Base-by-base conservation (phyloP, 2,329 filamentous ascomycete genomes). In the Kalmusia sp. region DNA sequence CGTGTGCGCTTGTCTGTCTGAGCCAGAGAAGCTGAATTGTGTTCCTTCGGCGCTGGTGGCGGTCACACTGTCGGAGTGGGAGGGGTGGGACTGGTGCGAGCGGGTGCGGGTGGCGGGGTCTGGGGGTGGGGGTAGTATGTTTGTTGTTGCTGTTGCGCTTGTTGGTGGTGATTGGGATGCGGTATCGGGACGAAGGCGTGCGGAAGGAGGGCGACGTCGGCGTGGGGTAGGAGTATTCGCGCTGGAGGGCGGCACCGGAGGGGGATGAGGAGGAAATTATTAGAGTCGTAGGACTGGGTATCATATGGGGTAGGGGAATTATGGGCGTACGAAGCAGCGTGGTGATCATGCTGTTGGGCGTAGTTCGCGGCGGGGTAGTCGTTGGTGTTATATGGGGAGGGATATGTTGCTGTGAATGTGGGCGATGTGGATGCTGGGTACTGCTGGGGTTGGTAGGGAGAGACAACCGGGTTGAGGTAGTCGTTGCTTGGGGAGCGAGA, bases 91-190 rank as follows among this genome's bases (percentile, higher is more conserved):
- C 25, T 39, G 49, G 11, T 50, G 47, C 6, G 55, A 38, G 21
- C 57, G 59, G 14, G 59, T 39, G 8, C 51, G 60, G 5, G 48
- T 59, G 12, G 55, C 51, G 21, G 57, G 55, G 12, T 67, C 63
- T 19, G 55, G 60, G 4, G 65, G 64, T 11, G 65, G 66, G 67
- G 65, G 38, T 69, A 70, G 51, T 70, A 70, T n/a, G 64, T 45
- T 49, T 69, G 65, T 25, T 54, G 43, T 45, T 65, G 58, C n/a
- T 58, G 52, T 15, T 50, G 45, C 39, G 66, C 71, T 70, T 64
- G 38, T 45, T 38, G 54, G 52, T 27, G 49, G 45, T 37, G 34
- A 3, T 40, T 21, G 7, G 19, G n/a, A n/a, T 40, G 43, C 7
- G 12, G 34, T 8, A 46, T n/a, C 2, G 43, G 43, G 8, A 46